Base-by-base conservation (phyloP, 352 stramenopile species). In the Globisporangium cystogenes region DNA sequence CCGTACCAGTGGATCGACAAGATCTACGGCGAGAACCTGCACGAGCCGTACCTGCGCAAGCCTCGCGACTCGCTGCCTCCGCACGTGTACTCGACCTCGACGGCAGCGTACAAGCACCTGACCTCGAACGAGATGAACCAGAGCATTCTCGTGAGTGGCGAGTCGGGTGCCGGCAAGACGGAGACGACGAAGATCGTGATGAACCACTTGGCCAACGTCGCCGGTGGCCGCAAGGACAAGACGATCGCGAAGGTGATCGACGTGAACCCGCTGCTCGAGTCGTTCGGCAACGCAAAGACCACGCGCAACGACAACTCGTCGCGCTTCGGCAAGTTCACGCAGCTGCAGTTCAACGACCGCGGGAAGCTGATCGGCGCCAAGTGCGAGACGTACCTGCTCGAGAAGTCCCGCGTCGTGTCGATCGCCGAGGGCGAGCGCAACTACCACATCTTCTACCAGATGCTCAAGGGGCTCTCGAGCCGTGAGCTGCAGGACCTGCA, bases 401-500 rank as follows among this genome's bases (percentile, higher is more conserved):
- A 99, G 65, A 98, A 98, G 62, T 97, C 89, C 10, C 87, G 96
- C 42, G 96, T 99, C 36, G 92, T 96, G 24, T 92, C 80, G 12
- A 97, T 98, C 62, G 88, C 91, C 5, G 86, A 97, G n/a, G 95
- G 95, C 14, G 95, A 99, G 69, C 82, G 96, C 24, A 98, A 98
- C 60, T 99, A 98, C 70, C 96, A 99, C 66, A 96, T 98, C 60
- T 99, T 99, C 65, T 99, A 99, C 67, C 94, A 99, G 70, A 78
- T 95, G 50, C 66, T 95, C 16, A 60, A 75, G 23, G 84, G 84
- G 50, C 62, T 95, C 7, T 70, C 80, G 12, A 63, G 60, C 14
- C 50, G 56, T 4, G 76, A 90, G 55, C 68, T 76, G 3, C 66
- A 77, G 31, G 78, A 86, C 1, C 81, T 83, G 48, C 67, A 82